Evolutionary conservation across 2,329 filamentous ascomycete species (phyloP), one percentile per base, ranked within the genome.

Genomic region (Sclerotinia sclerotiorum): DNA sequence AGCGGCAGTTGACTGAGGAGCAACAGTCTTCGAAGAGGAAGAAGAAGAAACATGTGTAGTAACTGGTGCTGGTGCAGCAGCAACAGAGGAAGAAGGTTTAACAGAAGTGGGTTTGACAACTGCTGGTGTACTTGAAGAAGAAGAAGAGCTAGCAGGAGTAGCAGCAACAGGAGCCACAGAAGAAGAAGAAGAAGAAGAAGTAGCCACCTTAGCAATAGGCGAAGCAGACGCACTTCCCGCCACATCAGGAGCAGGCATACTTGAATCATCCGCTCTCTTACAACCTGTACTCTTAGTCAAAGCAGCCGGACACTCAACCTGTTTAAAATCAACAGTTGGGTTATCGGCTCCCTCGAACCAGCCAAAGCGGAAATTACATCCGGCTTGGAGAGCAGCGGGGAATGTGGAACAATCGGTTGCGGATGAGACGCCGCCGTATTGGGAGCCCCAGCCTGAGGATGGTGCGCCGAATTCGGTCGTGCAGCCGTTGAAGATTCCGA

Each of bases 401-500:
- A 85, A 81, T 32, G 71, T 70, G 67, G 78, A 75, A 76, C 84
- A 85, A 19, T 80, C 74, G 35, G 77, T 76, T 56, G 79, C 77
- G 64, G 77, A 77, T n/a, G 78, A 74, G 70, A 84, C 77, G 69
- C 84, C 83, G 46, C 83, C 83, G 73, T 84, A 85, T 70, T 80
- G 79, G 8, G 76, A 74, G 24, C 82, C 83, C 80, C 81, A 82
- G 60, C 80, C 79, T 1, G 77, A 75, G 1, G 79, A 72, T 3
- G 79, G 78, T 17, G 78, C 76, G 39, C 80, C 80, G 71, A 81
- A 87, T 78, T 86, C 79, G 6, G 78, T 75, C 0, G 77, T 79
- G 76, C 84, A 87, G 44, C 81, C 84, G 69, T 86, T 82, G 74
- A 83, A 87, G 70, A 83, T 80, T 61, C 86, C 86, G 32, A 84